Evolutionary conservation across 2,329 filamentous ascomycete species (phyloP), one percentile per base, ranked within the genome.

Genomic region (Fusarium newnesense): DNA sequence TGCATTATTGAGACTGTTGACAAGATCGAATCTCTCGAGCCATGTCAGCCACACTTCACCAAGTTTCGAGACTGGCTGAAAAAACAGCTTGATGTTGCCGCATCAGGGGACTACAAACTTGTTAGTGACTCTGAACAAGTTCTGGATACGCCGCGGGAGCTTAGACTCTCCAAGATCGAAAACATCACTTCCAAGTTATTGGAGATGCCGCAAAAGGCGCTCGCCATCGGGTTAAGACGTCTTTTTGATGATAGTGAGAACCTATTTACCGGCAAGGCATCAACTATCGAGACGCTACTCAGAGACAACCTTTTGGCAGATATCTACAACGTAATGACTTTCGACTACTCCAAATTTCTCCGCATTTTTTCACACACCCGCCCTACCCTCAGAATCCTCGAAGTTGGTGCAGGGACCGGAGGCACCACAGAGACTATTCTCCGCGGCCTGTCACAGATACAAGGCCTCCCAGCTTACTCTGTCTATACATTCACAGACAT

Each of bases 401-500:
- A 85, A 53, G 74, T 85, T 21, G 83, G 83, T 15, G 82, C 80
- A 11, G 44, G 44, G 2, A 84, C 80, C 1, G 82, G 82, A 9
- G 77, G 78, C 4, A 56, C 69, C 5, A 74, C 70, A 0, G 53
- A 60, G 32, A 63, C 37, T 6, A 44, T 70, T 9, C 54, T 75
- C 5, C 46, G 42, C 8, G 53, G 32, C 10, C 34, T 64, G 19
- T n/a, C 39, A 49, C 24, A 56, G 26, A 7, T 40, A 3, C 34
- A 58, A 8, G 42, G 61, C 19, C 28, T 52, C 2, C 54, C 46
- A 15, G 30, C 47, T 5, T 83, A 80, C 49, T 53, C 73, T 0
- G 65, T 77, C 8, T 84, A 85, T 64, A 80, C 76, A 0, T 85
- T 79, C 44, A 84, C 83, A 1, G 84, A 86, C 47, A 79, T 85